Evolutionary conservation across 2,329 filamentous ascomycete genomes (phyloP).

Genomic region (Exophiala sp.): DNA sequence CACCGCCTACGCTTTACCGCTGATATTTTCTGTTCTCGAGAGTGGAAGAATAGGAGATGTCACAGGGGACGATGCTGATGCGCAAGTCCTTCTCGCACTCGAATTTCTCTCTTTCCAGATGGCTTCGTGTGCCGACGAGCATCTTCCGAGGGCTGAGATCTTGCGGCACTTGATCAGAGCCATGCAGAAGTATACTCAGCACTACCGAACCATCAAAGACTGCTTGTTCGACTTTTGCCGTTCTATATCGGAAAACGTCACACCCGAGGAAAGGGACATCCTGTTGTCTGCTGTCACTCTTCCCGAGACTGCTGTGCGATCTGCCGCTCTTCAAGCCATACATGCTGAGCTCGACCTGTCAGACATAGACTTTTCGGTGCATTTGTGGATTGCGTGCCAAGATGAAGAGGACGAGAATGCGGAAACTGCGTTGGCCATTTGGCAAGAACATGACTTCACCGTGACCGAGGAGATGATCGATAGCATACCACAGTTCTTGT

Average conservation of each 20-base stretch:
- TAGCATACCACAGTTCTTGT: slow-evolving; percentile 69
- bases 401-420: slow-evolving; percentile 85
- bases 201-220: slow-evolving; percentile 93
- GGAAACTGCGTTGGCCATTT: slow-evolving; percentile 78
- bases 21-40: slow-evolving; percentile 71
- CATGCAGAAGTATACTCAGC: slow-evolving; percentile 84
- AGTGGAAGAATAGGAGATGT: slow-evolving; percentile 68
- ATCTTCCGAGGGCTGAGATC: slow-evolving; percentile 69
- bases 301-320: slow-evolving; percentile 70
- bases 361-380: slow-evolving; percentile 75
- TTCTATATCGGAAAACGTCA: slow-evolving; percentile 77
- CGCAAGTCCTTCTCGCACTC: slow-evolving; percentile 80
- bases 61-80: slow-evolving; percentile 69
- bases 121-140: slow-evolving; percentile 65
- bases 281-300: slow-evolving; percentile 76
- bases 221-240: slow-evolving; percentile 81
- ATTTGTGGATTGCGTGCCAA: slow-evolving; percentile 90
- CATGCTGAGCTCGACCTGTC: slow-evolving; percentile 88
- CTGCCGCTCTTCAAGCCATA: slow-evolving; percentile 80
- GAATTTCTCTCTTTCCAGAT: slow-evolving; percentile 89
- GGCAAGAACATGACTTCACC: slow-evolving; percentile 84
- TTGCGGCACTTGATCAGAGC: slow-evolving; percentile 66
- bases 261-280: slow-evolving; percentile 61
- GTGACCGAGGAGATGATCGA: slow-evolving; percentile 59
- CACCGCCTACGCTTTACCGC: slow-evolving; percentile 76